Evolutionary conservation across 164 flowering plant genomes (phyloP).

Genomic region (Umbellularia californica): DNA sequence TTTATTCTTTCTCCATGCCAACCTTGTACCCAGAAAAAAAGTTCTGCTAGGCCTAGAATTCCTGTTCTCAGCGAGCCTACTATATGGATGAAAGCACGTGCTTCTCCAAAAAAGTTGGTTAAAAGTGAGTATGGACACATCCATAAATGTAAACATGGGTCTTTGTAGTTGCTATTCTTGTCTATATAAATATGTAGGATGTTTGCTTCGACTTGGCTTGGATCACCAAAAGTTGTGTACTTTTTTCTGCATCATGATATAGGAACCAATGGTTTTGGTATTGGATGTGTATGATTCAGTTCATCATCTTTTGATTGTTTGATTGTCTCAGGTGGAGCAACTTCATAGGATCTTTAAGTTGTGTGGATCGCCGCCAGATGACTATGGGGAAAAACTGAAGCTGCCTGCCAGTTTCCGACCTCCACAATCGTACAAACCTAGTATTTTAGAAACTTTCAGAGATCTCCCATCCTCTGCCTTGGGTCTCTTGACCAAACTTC

Average conservation of each 20-base stretch:
- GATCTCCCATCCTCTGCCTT: constrained; percentile 46
- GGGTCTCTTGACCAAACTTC: constrained; percentile 48
- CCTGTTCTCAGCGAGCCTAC: too few species aligned
- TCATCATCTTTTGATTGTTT: constrained; percentile 1
- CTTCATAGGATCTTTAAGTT: constrained; percentile 66
- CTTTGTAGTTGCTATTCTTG: neutral
- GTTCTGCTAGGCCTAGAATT: too few species aligned
- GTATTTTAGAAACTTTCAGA: constrained; percentile 36
- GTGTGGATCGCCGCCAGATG: constrained; percentile 78
- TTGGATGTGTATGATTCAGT: too few species aligned
- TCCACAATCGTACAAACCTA: constrained; percentile 49
- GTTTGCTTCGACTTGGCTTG: neutral
- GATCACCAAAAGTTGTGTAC: neutral
- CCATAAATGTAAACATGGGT: neutral
- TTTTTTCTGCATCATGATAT: neutral
- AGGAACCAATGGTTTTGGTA: neutral
- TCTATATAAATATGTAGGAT: neutral
- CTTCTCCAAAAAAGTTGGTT: too few species aligned
- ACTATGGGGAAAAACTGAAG: constrained; percentile 55
- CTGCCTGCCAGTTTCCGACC: constrained; percentile 48
- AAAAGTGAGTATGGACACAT: neutral
- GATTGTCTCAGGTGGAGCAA: constrained; percentile 56
- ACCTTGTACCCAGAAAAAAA: too few species aligned
- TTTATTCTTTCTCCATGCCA: too few species aligned
- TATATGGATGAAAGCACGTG: too few species aligned